Conservation (phyloP, 2,329 filamentous ascomycete genomes). For the Colletotrichum eleusines region DNA sequence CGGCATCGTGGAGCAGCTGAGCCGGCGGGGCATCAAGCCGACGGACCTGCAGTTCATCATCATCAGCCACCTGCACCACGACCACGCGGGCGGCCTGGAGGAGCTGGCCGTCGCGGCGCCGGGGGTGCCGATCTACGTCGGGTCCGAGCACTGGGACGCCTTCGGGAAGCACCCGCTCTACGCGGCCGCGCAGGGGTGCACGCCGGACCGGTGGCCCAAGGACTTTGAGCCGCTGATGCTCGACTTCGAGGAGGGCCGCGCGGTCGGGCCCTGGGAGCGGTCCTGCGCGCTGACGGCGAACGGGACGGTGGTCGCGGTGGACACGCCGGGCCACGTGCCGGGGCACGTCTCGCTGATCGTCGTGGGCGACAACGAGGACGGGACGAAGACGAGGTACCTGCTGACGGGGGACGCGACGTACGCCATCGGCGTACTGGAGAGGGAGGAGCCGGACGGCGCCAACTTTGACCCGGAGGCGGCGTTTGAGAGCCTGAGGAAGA, state of each 20-base stretch:
- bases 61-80: slow-evolving; percentile 49
- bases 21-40: slow-evolving; percentile 40
- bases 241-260: slow-evolving; percentile 42
- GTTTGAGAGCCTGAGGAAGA: slow-evolving; percentile 47
- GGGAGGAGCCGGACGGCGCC: slow-evolving; percentile 50
- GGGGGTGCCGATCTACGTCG: slow-evolving; percentile 46
- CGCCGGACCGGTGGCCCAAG: slow-evolving; percentile 49
- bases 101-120: slow-evolving; percentile 46
- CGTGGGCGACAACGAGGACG: slow-evolving; percentile 25
- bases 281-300: slow-evolving; percentile 48
- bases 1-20: slow-evolving; percentile 43
- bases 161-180: slow-evolving; percentile 47
- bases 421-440: slow-evolving; percentile 47
- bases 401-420: slow-evolving; percentile 51
- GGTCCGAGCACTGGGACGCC: slow-evolving; percentile 46
- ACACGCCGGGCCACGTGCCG: slow-evolving; percentile 52
- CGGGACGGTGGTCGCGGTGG: slow-evolving; percentile 48
- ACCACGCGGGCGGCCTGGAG: slow-evolving; percentile 45
- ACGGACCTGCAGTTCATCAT: slow-evolving; percentile 47
- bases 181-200: slow-evolving; percentile 47
- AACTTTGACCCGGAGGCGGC: slow-evolving; percentile 48
- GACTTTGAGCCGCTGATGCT: slow-evolving; percentile 48
- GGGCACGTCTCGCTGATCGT: slow-evolving; percentile 50
- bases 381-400: slow-evolving; percentile 45
- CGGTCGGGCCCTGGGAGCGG: slow-evolving; percentile 48